Base-by-base conservation (phyloP, 1,139 yeast species). In the Geotrichum europaeum region DNA sequence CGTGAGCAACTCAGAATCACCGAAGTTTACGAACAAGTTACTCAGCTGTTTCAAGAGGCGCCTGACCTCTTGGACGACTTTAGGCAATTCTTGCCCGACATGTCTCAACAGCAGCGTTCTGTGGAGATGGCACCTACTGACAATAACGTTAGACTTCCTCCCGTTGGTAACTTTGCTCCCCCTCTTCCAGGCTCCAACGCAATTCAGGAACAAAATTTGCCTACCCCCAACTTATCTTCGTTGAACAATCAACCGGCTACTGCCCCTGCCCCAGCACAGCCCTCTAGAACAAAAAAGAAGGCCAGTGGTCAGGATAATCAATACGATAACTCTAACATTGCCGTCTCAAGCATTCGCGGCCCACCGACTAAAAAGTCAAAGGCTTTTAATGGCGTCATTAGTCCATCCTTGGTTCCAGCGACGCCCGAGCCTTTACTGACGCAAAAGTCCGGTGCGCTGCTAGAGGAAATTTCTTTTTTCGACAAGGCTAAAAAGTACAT, bases 21-120 rank as follows among this genome's bases (percentile, higher is more conserved):
- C 58, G 98, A 94, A 71, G 98, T 94, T 7, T 94, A 94, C 70
- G 87, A 90, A 62, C 97, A 94, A 72, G 97, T 94, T 2, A 89
- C 97, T 1, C 81, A 85, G 28, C 79, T 94, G 60, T 94, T 94
- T 77, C 86, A 90, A 62, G 89, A 89, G 68, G 96, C 97, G 5
- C 99, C 98, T 1, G 99, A 94, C 72, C 80, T 94, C 65, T 77
- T 94, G 66, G 97, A 90, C 67, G 99, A 95, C 72, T 94, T 94
- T 75, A 91, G 92, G 73, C 95, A 91, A 73, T 94, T 94, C 71
- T 80, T 94, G 73, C 99, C 99, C 1, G 98, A 94, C 68, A 85
- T 91, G 15, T 79, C 86, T 4, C 70, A 68, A 49, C 68, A 55
- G 24, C 68, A 55, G 25, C 57, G 55, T 3, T 67, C 64, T 20